Conservation (phyloP, 768 basidiomycete species). For the Calocybe indica region DNA sequence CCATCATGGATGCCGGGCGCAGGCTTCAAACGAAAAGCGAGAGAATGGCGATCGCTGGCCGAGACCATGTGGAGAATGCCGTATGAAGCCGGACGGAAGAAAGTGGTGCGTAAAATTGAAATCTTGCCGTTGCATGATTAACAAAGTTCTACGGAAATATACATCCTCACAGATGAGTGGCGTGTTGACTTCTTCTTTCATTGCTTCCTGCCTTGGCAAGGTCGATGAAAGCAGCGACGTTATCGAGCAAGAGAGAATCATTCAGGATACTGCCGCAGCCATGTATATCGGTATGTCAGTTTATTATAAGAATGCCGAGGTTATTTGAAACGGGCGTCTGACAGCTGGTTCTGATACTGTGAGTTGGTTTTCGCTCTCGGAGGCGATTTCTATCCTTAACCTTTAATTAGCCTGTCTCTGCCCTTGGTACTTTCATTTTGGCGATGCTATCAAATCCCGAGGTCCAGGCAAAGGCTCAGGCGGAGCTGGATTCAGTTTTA, state of each 20-base stretch:
- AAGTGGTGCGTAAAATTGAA: no score
- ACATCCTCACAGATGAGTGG: no score
- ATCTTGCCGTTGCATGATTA: no score
- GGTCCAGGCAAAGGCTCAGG: slow-evolving; percentile 18
- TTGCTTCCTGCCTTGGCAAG: no score
- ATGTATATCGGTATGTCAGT: slow-evolving; percentile 17
- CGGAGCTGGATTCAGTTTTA: slow-evolving; percentile 21
- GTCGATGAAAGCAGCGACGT: no score
- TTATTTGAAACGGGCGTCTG: neutral
- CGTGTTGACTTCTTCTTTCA: no score
- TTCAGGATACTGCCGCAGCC: slow-evolving; percentile 17
- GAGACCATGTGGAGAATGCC: slow-evolving; percentile 31
- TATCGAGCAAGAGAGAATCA: slow-evolving; percentile 7
- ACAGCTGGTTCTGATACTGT: slow-evolving; percentile 25
- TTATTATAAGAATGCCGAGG: neutral
- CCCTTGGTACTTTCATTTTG: slow-evolving; percentile 15
- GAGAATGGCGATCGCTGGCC: slow-evolving; percentile 32
- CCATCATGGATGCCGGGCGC: slow-evolving; percentile 59
- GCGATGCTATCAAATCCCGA: slow-evolving; percentile 21
- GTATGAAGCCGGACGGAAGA: slow-evolving; percentile 11
- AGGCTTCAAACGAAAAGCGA: slow-evolving; percentile 48
- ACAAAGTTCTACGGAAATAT: no score
- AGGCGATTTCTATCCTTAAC: neutral
- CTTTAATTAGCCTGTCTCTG: slow-evolving; percentile 12
- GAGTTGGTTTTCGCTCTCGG: neutral